Conservation (phyloP, 805 yeast species). For the Schwanniomyces polymorphus region DNA sequence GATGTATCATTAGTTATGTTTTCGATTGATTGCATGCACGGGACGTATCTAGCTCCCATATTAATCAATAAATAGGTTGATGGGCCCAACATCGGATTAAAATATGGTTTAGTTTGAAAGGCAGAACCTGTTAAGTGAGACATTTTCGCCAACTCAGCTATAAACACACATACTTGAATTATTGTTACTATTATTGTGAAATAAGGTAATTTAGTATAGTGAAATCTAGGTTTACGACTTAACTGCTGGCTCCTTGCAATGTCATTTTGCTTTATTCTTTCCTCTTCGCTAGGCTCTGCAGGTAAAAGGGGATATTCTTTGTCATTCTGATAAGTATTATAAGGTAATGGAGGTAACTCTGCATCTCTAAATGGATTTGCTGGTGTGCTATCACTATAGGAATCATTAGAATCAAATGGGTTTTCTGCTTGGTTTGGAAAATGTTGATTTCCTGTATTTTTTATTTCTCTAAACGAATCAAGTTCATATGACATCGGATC, state of each 20-base stretch:
- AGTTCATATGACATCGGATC: conserved; percentile 5
- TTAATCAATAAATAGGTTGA: conserved; percentile 64
- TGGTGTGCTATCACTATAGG: neutral
- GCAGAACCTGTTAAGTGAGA: conserved; percentile 60
- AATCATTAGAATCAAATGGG: neutral
- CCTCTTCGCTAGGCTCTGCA: conserved; percentile 9
- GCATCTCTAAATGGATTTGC: neutral
- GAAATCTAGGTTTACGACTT: conserved; percentile 30
- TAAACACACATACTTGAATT: conserved; percentile 55
- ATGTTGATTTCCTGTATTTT: neutral
- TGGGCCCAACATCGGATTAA: conserved; percentile 81
- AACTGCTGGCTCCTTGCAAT: conserved; percentile 22
- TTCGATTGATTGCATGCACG: conserved; percentile 61
- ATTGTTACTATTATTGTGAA: conserved; percentile 41
- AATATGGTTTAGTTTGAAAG: conserved; percentile 66
- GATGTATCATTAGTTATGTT: conserved; percentile 49
- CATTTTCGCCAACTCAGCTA: conserved; percentile 61
- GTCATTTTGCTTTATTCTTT: conserved; percentile 17
- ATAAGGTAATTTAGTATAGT: conserved; percentile 39
- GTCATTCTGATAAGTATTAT: neutral
- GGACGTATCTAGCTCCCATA: conserved; percentile 70
- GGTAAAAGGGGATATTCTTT: neutral
- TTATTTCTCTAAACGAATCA: neutral
- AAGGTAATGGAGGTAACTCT: neutral
- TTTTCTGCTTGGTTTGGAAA: neutral